A percentile compares a stretch with the other conserved stretches of the same genome.
These are phyloP conservation scores for Epicoccum sorghinum DNA, from an alignment of 2,329 filamentous ascomycete species.

Conservation along the genomic window DNA sequence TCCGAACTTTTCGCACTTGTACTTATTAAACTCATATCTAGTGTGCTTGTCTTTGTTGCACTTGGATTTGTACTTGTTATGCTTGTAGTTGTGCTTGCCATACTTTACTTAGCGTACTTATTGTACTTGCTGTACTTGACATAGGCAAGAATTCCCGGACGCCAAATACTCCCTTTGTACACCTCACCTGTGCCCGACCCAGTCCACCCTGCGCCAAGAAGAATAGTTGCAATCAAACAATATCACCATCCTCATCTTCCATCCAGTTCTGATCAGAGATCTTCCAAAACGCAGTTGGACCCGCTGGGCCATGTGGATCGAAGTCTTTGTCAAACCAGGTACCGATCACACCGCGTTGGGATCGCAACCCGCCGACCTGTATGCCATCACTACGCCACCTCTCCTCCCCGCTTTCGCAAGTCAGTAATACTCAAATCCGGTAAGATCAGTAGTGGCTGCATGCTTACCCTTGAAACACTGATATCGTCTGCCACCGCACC, in stretches of 20 bases:
- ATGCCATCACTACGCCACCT: slow-evolving; percentile 79
- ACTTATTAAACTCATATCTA: too few species aligned
- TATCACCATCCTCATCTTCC: slow-evolving; percentile 18
- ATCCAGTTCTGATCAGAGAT: slow-evolving; percentile 55
- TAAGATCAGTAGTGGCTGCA: not conserved
- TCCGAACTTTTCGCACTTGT: too few species aligned
- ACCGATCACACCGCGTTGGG: slow-evolving; percentile 71
- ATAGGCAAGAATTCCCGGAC: too few species aligned
- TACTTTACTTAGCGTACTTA: too few species aligned
- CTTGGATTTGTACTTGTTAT: too few species aligned
- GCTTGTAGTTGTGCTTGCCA: too few species aligned
- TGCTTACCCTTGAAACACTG: slow-evolving; percentile 61
- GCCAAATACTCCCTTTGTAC: too few species aligned
- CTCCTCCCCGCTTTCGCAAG: slow-evolving; percentile 62
- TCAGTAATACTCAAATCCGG: slow-evolving; percentile 28
- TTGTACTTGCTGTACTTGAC: too few species aligned
- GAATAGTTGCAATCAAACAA: not conserved
- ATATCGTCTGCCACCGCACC: slow-evolving; percentile 75
- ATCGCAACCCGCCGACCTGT: slow-evolving; percentile 71
- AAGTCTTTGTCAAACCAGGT: slow-evolving; percentile 81
- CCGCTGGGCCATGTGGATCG: slow-evolving; percentile 71
- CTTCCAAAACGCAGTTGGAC: slow-evolving; percentile 82
- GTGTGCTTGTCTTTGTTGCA: too few species aligned
- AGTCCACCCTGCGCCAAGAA: not conserved
- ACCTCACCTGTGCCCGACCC: too few species aligned